Evolutionary conservation across 257 asterid species (phyloP), one percentile per base, ranked within the genome.

Genomic region (Capsicum rhomboideum): DNA sequence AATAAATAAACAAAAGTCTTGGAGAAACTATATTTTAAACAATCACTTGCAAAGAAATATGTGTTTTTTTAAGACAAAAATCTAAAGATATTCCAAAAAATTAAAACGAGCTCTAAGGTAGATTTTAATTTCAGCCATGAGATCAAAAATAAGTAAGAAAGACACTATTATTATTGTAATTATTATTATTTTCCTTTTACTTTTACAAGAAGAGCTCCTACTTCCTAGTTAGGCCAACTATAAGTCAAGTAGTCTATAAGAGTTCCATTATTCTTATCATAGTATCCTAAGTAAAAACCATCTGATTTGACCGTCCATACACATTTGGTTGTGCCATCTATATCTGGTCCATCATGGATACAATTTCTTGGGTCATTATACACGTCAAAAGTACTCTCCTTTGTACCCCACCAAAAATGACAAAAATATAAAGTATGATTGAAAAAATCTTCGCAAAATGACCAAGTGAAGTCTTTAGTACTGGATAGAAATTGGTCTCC

Each of bases 361-460:
- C 63, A 55, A 55, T 6, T 18, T 0, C 2, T 6, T 4, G n/a
- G 18, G 9, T 80, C 2, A 10, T 75, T 83, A 29, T 56, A 83
- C 20, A 61, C 86, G 8, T 83, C 78, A 21, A 83, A 58, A 26
- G 4, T 17, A 28, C 26, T 74, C 8, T 40, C 29, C 14, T 46
- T 10, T 17, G n/a, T 18, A 1, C 52, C 86, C 86, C 86, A 63
- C 10, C 83, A 83, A 10, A 75, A 83, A 55, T 55, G 78, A 17
- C 83, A 83, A 34, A 75, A 83, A 55, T 18, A 55, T 8, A 55
- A 6, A 18, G 63, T 55, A 20, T 11, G 63, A 55, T 55, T 1
- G 1, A 55, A 20, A 2, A 55, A 2, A 18, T 55, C 20, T 20
- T 55, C 26, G 12, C 26, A 55, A 55, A 55, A 18, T 2, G 10